A percentile compares a stretch with the other conserved stretches of the same genome.
phyloP scores from a whole-genome alignment of 1,284 basidiomycete species.

The Marasmius sp. region DNA sequence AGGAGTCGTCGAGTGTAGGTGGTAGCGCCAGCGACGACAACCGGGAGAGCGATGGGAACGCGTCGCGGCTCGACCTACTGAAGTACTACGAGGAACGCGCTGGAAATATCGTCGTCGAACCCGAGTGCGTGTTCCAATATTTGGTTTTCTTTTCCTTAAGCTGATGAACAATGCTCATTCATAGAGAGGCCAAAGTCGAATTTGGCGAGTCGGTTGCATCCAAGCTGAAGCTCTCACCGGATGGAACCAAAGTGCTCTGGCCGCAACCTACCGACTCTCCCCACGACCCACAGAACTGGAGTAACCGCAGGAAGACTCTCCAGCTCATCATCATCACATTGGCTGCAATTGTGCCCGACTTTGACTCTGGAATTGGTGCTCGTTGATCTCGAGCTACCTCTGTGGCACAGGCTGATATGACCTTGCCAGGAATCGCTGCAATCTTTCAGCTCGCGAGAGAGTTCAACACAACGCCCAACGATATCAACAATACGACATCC shows the following conservation, averaged over 20 bases:
- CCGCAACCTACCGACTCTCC: slow-evolving; percentile 66
- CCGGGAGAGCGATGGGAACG: not conserved
- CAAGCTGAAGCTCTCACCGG: slow-evolving; percentile 44
- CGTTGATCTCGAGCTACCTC: slow-evolving; percentile 1
- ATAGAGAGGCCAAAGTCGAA: slow-evolving; percentile 53
- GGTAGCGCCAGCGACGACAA: not conserved
- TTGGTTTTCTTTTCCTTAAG: not conserved
- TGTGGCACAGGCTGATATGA: not conserved
- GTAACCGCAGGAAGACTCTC: slow-evolving; percentile 44
- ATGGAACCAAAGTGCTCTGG: slow-evolving; percentile 54
- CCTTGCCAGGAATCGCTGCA: slow-evolving; percentile 47
- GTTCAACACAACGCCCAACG: slow-evolving; percentile 55
- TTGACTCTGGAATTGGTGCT: slow-evolving; percentile 65
- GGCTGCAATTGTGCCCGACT: slow-evolving; percentile 69
- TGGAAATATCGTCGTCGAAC: slow-evolving; percentile 63
- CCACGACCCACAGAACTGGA: slow-evolving; percentile 67
- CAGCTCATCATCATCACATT: slow-evolving; percentile 61
- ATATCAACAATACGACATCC: slow-evolving; percentile 65
- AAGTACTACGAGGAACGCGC: slow-evolving; percentile 57
- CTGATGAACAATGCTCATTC: slow-evolving; percentile 12
- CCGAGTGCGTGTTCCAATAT: slow-evolving; percentile 38
- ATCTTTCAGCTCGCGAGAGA: slow-evolving; percentile 61
- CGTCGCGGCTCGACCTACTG: slow-evolving; percentile 42
- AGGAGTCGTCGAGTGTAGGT: slow-evolving; percentile 8
- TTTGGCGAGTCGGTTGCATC: slow-evolving; percentile 50